phyloP scores from a whole-genome alignment of 352 stramenopile species.

The Phytophthora pistaciae region DNA sequence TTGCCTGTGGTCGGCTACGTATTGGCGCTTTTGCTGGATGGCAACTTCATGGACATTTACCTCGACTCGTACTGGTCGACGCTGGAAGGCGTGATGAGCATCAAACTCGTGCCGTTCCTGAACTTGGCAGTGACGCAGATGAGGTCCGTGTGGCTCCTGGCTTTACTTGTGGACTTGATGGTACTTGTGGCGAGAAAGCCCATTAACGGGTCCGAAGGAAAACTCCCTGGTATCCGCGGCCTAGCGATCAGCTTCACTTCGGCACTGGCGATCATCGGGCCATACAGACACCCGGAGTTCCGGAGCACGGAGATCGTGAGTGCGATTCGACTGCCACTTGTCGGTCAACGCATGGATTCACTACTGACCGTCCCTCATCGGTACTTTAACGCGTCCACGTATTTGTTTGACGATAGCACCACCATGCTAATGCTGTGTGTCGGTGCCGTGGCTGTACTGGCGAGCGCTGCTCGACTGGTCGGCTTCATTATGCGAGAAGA shows the following conservation, averaged over 20 bases:
- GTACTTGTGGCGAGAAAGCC: constrained; percentile 23
- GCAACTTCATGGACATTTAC: constrained; percentile 48
- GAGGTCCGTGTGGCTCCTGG: constrained; percentile 55
- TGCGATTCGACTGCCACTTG: not conserved
- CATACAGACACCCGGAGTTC: constrained; percentile 33
- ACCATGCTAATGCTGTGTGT: constrained; percentile 26
- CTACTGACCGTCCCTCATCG: constrained; percentile 5
- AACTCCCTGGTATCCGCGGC: constrained; percentile 38
- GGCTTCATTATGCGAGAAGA: not conserved
- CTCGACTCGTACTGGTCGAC: constrained; percentile 49
- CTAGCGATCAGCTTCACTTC: constrained; percentile 46
- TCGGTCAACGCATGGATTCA: constrained; percentile 5
- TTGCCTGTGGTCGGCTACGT: constrained; percentile 51
- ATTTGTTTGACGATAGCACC: constrained; percentile 21
- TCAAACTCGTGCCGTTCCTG: constrained; percentile 36
- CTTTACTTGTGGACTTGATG: constrained; percentile 37
- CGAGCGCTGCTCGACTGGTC: constrained; percentile 1
- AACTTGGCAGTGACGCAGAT: constrained; percentile 51
- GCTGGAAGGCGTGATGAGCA: constrained; percentile 22
- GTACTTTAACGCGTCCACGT: constrained; percentile 23
- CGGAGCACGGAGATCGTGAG: not conserved
- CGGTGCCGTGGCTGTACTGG: constrained; percentile 1
- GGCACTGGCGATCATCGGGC: constrained; percentile 40
- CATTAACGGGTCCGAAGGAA: constrained; percentile 11
- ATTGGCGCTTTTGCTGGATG: constrained; percentile 48